Evolutionary conservation across 371 early-diverging fungal genomes (phyloP).

Genomic region (Basidiobolus meristosporus): DNA sequence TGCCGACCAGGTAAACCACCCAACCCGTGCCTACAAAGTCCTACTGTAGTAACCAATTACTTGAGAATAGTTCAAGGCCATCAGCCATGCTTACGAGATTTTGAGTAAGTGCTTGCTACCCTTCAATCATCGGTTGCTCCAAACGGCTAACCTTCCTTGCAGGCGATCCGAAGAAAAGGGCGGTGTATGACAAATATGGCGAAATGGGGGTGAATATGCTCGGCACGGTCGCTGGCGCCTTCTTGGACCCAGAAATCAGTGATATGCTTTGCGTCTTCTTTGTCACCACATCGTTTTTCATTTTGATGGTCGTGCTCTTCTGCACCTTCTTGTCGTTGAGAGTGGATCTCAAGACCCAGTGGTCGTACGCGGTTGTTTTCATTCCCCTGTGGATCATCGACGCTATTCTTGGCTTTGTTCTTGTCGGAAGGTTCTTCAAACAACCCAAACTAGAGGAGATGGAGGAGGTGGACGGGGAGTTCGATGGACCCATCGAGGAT

Average conservation of each 20-base stretch:
- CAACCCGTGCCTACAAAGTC: background rate
- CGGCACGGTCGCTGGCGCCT: constrained; percentile 39
- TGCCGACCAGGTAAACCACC: constrained; percentile 19
- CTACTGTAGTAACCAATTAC: background rate
- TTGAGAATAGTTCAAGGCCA: constrained; percentile 38
- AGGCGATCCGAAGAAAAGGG: constrained; percentile 55
- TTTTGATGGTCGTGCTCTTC: constrained; percentile 51
- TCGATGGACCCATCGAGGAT: no score
- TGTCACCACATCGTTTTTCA: constrained; percentile 21
- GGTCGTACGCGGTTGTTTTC: constrained; percentile 57
- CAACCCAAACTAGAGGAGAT: constrained; percentile 13
- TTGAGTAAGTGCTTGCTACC: constrained; percentile 12
- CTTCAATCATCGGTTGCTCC: constrained; percentile 2
- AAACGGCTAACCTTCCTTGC: constrained; percentile 1
- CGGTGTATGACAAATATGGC: constrained; percentile 73
- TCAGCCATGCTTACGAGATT: constrained; percentile 68
- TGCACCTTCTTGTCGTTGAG: constrained; percentile 50
- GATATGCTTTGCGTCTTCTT: constrained; percentile 46
- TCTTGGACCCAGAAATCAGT: constrained; percentile 60
- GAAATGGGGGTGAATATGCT: constrained; percentile 72
- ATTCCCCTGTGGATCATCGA: constrained; percentile 64
- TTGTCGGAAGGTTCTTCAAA: no score
- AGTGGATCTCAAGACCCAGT: constrained; percentile 42
- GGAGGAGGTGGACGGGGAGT: constrained; percentile 13
- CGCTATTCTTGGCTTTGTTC: constrained; percentile 12